Percentiles rank a stretch among this genome's conserved stretches.
phyloP scores from a whole-genome alignment of 768 basidiomycete genomes.

The Phanerodontia chrysosporium region DNA sequence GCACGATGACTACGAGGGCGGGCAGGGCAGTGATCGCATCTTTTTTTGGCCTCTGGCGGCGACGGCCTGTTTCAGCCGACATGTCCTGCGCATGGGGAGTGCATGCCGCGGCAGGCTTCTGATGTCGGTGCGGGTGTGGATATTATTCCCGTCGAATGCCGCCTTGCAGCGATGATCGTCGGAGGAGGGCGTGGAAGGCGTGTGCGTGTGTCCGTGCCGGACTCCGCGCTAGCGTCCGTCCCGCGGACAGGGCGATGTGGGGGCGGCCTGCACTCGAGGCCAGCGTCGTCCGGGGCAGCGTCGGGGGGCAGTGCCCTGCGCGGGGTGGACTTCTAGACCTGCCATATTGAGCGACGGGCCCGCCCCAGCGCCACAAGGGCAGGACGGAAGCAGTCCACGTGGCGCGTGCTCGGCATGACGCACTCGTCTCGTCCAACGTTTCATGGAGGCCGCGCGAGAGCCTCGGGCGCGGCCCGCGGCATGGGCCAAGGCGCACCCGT shows the following conservation, averaged over 20 bases:
- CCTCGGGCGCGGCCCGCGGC: not conserved
- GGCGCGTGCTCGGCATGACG: not conserved
- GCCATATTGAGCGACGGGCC: not conserved
- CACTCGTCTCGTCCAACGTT: not conserved
- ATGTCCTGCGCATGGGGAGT: not conserved
- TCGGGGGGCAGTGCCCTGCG: not conserved
- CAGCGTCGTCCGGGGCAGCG: not conserved
- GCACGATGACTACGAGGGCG: not conserved
- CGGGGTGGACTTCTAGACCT: not conserved
- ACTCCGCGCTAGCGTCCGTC: not conserved
- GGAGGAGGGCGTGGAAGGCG: not conserved
- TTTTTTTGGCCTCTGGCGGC: not conserved
- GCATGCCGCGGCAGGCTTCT: not conserved
- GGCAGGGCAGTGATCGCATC: not conserved
- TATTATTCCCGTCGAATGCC: not conserved
- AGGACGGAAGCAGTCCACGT: not conserved
- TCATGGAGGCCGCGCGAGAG: no score
- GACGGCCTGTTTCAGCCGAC: not conserved
- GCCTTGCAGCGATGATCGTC: not conserved
- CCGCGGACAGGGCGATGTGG: not conserved
- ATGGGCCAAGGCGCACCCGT: not conserved
- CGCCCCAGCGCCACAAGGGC: conserved; percentile 3
- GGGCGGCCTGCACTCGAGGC: not conserved
- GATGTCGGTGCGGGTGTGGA: not conserved
- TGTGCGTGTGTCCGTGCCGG: not conserved